These are phyloP conservation scores for Chalara sp. DNA, from an alignment of 2,329 filamentous ascomycete species.

Conservation along the genomic window DNA sequence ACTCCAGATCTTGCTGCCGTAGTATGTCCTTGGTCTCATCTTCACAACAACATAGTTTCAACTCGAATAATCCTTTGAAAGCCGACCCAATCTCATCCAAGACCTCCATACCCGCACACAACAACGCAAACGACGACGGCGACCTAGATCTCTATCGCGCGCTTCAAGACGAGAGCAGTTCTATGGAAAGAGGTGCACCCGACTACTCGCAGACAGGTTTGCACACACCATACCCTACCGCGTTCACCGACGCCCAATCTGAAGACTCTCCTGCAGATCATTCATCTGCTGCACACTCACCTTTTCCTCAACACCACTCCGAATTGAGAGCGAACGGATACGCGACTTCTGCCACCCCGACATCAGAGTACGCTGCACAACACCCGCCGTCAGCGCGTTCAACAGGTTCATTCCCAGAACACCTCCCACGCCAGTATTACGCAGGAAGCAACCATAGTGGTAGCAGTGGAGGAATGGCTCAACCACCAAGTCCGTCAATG, in stretches of 20 bases:
- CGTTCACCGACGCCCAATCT: slow-evolving; percentile 67
- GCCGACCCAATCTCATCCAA: slow-evolving; percentile 11
- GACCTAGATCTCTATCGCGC: background rate
- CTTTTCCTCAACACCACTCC: slow-evolving; percentile 52
- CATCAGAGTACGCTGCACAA: slow-evolving; percentile 79
- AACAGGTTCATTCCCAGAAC: slow-evolving; percentile 72
- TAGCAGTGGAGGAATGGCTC: slow-evolving; percentile 86
- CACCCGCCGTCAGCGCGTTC: slow-evolving; percentile 69
- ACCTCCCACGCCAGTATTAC: slow-evolving; percentile 80
- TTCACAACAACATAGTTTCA: slow-evolving; percentile 12
- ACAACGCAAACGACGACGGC: slow-evolving; percentile 10
- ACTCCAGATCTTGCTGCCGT: slow-evolving; percentile 5
- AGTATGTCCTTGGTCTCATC: slow-evolving; percentile 30
- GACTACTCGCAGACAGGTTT: slow-evolving; percentile 87
- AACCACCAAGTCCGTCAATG: slow-evolving; percentile 98
- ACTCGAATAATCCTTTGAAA: background rate
- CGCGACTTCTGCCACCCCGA: slow-evolving; percentile 71
- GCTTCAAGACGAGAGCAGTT: slow-evolving; percentile 26
- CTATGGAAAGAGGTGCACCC: slow-evolving; percentile 57
- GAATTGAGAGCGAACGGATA: slow-evolving; percentile 58
- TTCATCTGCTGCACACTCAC: slow-evolving; percentile 74
- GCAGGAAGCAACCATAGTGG: slow-evolving; percentile 66
- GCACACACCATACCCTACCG: slow-evolving; percentile 64
- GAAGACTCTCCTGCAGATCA: slow-evolving; percentile 83
- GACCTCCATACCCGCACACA: slow-evolving; percentile 14